Evolutionary conservation across 257 asterid genomes (phyloP).

Genomic region (Hygrophila difformis): DNA sequence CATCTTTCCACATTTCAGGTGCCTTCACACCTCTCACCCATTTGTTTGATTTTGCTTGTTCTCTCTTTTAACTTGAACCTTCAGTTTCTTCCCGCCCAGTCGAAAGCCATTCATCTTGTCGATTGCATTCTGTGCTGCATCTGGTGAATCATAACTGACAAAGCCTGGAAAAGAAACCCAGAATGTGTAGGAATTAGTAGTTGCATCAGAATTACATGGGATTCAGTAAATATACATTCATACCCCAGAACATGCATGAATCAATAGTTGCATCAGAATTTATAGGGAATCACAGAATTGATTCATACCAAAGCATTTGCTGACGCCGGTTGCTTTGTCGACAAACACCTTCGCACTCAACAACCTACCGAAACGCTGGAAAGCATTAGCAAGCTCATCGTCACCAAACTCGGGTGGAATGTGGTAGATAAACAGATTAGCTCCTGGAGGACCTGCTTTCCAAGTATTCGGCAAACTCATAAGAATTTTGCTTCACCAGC

Average conservation of each 20-base stretch:
- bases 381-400: constrained; percentile 72
- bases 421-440: constrained; percentile 89
- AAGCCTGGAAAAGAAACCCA: constrained; percentile 53
- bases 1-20: too few species aligned
- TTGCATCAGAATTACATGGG: constrained; percentile 4
- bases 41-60: constrained; percentile 36
- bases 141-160: constrained; percentile 83
- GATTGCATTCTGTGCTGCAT: constrained; percentile 81
- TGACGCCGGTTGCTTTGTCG: constrained; percentile 81
- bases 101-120: constrained; percentile 77
- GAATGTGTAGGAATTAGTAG: neutral
- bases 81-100: constrained; percentile 85
- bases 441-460: constrained; percentile 87
- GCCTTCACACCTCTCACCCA: too few species aligned
- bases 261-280: constrained; percentile 3
- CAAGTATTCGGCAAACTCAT: constrained; percentile 10
- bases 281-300: constrained; percentile 9
- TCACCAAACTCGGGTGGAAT: constrained; percentile 95
- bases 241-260: too few species aligned
- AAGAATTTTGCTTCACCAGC: constrained; percentile 11
- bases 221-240: too few species aligned
- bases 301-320: constrained; percentile 88
- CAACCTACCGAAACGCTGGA: constrained; percentile 77
- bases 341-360: constrained; percentile 88
- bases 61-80: constrained; percentile 90